A percentile compares a stretch with the other conserved stretches of the same genome.
Conservation (phyloP, 2,329 filamentous ascomycete genomes). For the Dactylellina cionopaga region DNA sequence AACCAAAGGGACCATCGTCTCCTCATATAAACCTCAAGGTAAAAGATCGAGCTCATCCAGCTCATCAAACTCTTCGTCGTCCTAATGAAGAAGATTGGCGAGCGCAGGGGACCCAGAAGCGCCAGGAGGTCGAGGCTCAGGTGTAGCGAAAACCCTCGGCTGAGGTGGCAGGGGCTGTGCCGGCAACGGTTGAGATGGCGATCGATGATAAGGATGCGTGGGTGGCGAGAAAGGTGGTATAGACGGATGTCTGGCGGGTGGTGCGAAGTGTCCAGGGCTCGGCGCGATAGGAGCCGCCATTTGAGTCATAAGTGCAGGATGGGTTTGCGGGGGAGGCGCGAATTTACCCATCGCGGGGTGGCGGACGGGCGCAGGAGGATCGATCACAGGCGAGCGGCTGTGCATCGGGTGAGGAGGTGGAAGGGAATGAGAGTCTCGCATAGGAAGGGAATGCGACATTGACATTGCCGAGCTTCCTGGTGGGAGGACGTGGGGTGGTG, state of each 20-base stretch:
- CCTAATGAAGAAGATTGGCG: conserved; percentile 57
- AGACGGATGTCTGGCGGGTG: conserved; percentile 28
- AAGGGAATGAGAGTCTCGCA: conserved; percentile 33
- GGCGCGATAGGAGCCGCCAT: conserved; percentile 49
- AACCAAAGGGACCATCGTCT: neutral
- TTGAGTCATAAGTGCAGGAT: neutral
- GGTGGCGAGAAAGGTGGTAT: conserved; percentile 42
- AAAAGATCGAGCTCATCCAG: conserved; percentile 20
- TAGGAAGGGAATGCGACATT: conserved; percentile 34
- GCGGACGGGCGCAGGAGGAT: neutral
- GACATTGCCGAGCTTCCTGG: conserved; percentile 42
- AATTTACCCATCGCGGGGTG: conserved; percentile 46
- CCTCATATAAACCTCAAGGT: conserved; percentile 11
- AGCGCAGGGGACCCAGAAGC: conserved; percentile 57
- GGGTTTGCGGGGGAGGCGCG: conserved; percentile 35
- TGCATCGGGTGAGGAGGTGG: conserved; percentile 23
- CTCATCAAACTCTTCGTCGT: conserved; percentile 20
- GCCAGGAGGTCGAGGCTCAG: conserved; percentile 47
- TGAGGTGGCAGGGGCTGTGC: conserved; percentile 36
- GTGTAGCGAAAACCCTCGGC: conserved; percentile 44
- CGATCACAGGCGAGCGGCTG: conserved; percentile 23
- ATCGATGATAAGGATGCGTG: conserved; percentile 35
- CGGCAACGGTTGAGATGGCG: conserved; percentile 34
- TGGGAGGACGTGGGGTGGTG: conserved; percentile 44
- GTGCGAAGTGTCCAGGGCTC: conserved; percentile 21